Base-by-base conservation (phyloP, 805 yeast species). In the Starmerella bombicola region DNA sequence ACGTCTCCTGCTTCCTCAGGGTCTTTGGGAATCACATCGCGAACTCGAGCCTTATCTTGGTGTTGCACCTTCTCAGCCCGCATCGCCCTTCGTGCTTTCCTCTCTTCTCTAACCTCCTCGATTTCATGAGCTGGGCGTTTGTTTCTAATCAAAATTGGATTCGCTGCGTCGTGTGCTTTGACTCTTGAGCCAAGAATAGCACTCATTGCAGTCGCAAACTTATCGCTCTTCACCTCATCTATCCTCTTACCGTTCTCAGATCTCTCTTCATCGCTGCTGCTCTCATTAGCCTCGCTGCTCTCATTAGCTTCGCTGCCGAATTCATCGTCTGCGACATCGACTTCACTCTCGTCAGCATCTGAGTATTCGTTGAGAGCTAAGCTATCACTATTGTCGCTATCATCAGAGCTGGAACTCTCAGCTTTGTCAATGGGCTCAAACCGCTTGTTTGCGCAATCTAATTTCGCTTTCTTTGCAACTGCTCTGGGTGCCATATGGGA, bases 71-170 rank as follows among this genome's bases (percentile, higher is more conserved):
- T 81, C 55, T 91, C 97, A 2, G 71, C 69, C 12, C 74, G 60
- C 15, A 88, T 46, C 17, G 76, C 73, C 49, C 78, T 69, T 54
- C 74, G 76, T 9, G 95, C 97, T 58, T 84, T 81, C 45, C 74
- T 72, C 52, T 88, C 96, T 34, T 91, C 65, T 55, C 80, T 81
- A 38, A 81, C 83, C 24, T 76, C 71, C 51, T 86, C 95, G 42
- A 80, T 69, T 50, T 81, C 77, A 61, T 77, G 78, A 0, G 77
- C 71, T 31, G 70, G 67, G 50, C 79, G 80, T 55, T 81, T 80
- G 19, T 73, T 67, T 62, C 97, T 76, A 6, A 88, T 86, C 62
- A 88, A 69, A 41, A 88, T 82, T 3, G 98, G 98, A 58, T 86
- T 94, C 33, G 71, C 71, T 55, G 96, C 70, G 55, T 80, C 84